Percentiles rank a stretch among this genome's conserved stretches.
These are phyloP conservation scores for Rhamnella rubrinervis DNA, from an alignment of 331 rosid genomes.

Conservation along the genomic window DNA sequence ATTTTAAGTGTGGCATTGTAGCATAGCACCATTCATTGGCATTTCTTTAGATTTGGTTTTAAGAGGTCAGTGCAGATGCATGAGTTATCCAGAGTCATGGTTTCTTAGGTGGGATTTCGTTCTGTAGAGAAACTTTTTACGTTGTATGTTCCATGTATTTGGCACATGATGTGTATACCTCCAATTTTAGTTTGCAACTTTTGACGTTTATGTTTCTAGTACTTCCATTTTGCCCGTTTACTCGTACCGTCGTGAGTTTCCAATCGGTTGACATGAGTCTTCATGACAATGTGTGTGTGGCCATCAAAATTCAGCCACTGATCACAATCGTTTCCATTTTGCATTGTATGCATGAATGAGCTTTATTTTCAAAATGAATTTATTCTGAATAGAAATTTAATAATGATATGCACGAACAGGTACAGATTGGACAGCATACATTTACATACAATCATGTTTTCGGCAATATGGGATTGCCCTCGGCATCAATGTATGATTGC, in stretches of 20 bases:
- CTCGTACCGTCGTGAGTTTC: too few species aligned
- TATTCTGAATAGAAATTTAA: background rate
- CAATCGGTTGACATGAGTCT: slow-evolving; percentile 41
- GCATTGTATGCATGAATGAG: background rate
- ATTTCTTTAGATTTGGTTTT: slow-evolving; percentile 14
- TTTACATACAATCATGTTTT: slow-evolving; percentile 80
- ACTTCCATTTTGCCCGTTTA: too few species aligned
- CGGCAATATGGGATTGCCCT: slow-evolving; percentile 48
- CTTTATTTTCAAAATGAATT: background rate
- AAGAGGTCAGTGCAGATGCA: too few species aligned
- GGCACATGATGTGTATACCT: too few species aligned
- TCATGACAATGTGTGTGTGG: slow-evolving; percentile 84
- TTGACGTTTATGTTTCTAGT: too few species aligned
- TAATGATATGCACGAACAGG: slow-evolving; percentile 15
- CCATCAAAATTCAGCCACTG: slow-evolving; percentile 75
- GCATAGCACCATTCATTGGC: slow-evolving; percentile 10
- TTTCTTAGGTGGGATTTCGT: too few species aligned
- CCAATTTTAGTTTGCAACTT: too few species aligned
- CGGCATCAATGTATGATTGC: slow-evolving; percentile 53
- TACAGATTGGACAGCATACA: slow-evolving; percentile 75
- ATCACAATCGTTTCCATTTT: slow-evolving; percentile 43
- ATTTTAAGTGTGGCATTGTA: background rate
- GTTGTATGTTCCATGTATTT: too few species aligned
- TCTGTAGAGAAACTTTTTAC: too few species aligned
- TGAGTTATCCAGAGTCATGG: too few species aligned